These are phyloP conservation scores for Yamadazyma diospyri DNA, from an alignment of 1,139 yeast genomes.

Conservation along the genomic window DNA sequence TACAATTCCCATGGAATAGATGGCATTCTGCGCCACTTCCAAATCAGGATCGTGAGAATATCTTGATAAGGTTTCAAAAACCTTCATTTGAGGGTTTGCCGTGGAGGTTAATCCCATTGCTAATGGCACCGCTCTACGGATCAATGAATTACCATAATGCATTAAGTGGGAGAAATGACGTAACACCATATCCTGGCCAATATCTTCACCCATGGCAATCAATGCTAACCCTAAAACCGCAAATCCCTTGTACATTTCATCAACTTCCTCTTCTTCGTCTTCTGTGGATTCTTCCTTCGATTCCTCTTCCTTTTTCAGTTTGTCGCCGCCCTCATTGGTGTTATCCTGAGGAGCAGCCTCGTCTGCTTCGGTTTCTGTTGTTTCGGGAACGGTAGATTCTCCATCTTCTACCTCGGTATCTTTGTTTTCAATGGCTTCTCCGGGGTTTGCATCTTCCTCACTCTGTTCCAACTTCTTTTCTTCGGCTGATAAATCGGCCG, in stretches of 20 bases:
- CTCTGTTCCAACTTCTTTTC: conserved; percentile 35
- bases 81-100: conserved; percentile 95
- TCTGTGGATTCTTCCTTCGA: conserved; percentile 16
- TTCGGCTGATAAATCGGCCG: conserved; percentile 31
- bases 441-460: conserved; percentile 24
- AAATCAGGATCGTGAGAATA: conserved; percentile 94
- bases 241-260: conserved; percentile 75
- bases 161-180: conserved; percentile 96
- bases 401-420: conserved; percentile 30
- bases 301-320: conserved; percentile 8
- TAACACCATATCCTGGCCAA: conserved; percentile 95
- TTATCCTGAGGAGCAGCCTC: conserved; percentile 15
- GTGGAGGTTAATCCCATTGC: conserved; percentile 96
- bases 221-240: conserved; percentile 94
- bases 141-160: conserved; percentile 94
- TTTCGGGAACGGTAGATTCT: neutral
- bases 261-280: conserved; percentile 42
- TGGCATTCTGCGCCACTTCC: conserved; percentile 93
- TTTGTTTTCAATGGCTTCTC: conserved; percentile 10
- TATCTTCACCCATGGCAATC: conserved; percentile 96
- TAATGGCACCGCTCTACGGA: conserved; percentile 92
- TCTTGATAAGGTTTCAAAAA: conserved; percentile 91
- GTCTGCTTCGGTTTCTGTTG: conserved; percentile 2
- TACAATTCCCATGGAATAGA: conserved; percentile 94
- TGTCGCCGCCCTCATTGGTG: neutral